phyloP scores from a whole-genome alignment of 345 rosid genomes.

The Cochlearia excelsa region DNA sequence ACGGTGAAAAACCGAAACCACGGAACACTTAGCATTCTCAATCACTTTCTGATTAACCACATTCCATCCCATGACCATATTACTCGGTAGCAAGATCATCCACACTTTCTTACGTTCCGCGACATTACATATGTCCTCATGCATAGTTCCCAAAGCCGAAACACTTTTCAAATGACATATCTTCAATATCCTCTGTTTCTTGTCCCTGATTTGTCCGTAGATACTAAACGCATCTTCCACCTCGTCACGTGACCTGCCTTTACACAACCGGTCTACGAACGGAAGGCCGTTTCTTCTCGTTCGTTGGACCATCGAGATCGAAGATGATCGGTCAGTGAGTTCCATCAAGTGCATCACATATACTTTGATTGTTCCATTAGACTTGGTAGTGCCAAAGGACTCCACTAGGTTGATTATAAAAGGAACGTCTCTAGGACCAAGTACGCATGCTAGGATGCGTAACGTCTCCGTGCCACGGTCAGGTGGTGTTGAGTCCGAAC shows the following conservation, averaged over 20 bases:
- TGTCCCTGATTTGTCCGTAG: not conserved
- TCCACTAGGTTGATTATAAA: not conserved
- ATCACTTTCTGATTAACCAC: not conserved
- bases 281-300: not conserved
- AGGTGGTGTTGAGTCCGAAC: not conserved
- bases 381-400: slow-evolving; percentile 9
- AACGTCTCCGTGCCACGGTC: not conserved
- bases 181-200: not conserved
- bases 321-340: not conserved
- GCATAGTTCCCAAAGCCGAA: not conserved
- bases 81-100: not conserved
- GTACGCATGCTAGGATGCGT: slow-evolving; percentile 24
- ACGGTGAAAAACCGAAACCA: not conserved
- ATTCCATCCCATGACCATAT: not conserved
- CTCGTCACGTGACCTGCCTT: not conserved
- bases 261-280: not conserved
- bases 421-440: slow-evolving; percentile 6
- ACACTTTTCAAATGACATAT: not conserved
- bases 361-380: slow-evolving; percentile 12
- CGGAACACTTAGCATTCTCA: not conserved
- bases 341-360: slow-evolving; percentile 7
- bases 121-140: not conserved
- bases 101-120: not conserved
- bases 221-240: not conserved
- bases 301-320: slow-evolving; percentile 1